Base-by-base conservation (phyloP, 2,329 filamentous ascomycete species). In the Mycosphaerella arachidis region DNA sequence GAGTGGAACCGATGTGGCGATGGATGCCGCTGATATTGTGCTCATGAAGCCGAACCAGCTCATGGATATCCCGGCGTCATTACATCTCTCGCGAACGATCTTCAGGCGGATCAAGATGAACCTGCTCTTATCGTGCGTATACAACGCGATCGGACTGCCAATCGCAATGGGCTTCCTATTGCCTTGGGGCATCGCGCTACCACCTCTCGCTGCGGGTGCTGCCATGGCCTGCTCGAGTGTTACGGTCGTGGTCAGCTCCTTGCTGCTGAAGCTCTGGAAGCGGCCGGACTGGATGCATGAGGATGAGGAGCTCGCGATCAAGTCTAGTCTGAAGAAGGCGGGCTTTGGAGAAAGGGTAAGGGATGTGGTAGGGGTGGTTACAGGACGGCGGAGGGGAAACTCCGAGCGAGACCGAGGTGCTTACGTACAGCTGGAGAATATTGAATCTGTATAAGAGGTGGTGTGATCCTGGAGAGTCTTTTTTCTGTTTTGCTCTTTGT, bases 141-240 rank as follows among this genome's bases (percentile, higher is more conserved):
- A 99, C 82, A 99, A 99, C 74, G 64, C 91, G 53, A 78, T 97
- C 62, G 94, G 94, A 1, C 81, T 99, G 13, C 94, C 94, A 2
- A 95, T 99, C 69, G 94, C 94, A 45, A 97, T 97, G 94, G 94
- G 94, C 27, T 78, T 97, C 68, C 95, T 97, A 79, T 80, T 99
- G 4, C 93, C 94, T 0, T 86, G 96, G 66, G 94, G 93, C 33
- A 84, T 90, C 62, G 87, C 92, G 69, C 80, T 97, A 65, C 94
- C 96, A 67, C 92, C 94, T 27, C 93, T 97, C 87, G 92, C 92
- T 53, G 94, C 94, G 1, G 92, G 92, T 20, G 91, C 90, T 3
- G 94, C 94, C 53, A 97, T 99, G 92, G 93, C 92, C 1, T 86
- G 84, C 65, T 94, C 89, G 59, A 93, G 89, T 66, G 91, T 99